A percentile compares a stretch with the other conserved stretches of the same genome.
Conservation (phyloP, 345 rosid species). For the Eutrema heterophyllum region DNA sequence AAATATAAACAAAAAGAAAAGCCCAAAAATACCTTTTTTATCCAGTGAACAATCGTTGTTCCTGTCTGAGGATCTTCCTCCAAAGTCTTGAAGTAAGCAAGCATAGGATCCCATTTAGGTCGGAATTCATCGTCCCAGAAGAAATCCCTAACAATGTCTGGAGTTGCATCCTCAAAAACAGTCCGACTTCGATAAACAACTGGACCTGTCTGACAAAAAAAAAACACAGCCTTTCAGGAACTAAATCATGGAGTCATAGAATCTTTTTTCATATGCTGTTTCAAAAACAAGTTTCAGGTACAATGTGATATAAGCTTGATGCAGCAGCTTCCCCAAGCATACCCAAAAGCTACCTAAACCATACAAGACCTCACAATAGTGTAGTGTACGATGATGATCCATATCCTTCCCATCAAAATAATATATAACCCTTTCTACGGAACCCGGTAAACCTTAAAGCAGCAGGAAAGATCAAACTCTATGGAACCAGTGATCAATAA, state of each 20-base stretch:
- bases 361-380: background rate
- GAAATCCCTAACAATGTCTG: slow-evolving; percentile 90
- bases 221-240: slow-evolving; percentile 26
- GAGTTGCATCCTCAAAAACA: slow-evolving; percentile 90
- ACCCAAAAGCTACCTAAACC: background rate
- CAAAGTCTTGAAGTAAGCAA: slow-evolving; percentile 60
- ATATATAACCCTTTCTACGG: background rate
- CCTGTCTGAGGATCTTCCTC: slow-evolving; percentile 75
- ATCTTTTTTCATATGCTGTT: background rate
- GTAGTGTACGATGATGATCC: background rate
- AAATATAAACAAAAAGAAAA: background rate
- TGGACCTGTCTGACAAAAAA: slow-evolving; percentile 57
- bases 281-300: background rate
- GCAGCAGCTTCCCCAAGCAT: background rate
- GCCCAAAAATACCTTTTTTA: slow-evolving; percentile 55
- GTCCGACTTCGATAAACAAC: slow-evolving; percentile 69
- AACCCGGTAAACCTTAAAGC: background rate
- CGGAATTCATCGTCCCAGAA: slow-evolving; percentile 99
- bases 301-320: background rate
- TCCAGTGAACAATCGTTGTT: slow-evolving; percentile 72
- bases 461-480: background rate
- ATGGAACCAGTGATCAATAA: background rate
- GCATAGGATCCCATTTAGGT: slow-evolving; percentile 96
- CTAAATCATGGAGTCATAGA: background rate
- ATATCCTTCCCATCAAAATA: background rate